Base-by-base conservation (phyloP, 164 flowering plant species). In the Piper betle region DNA sequence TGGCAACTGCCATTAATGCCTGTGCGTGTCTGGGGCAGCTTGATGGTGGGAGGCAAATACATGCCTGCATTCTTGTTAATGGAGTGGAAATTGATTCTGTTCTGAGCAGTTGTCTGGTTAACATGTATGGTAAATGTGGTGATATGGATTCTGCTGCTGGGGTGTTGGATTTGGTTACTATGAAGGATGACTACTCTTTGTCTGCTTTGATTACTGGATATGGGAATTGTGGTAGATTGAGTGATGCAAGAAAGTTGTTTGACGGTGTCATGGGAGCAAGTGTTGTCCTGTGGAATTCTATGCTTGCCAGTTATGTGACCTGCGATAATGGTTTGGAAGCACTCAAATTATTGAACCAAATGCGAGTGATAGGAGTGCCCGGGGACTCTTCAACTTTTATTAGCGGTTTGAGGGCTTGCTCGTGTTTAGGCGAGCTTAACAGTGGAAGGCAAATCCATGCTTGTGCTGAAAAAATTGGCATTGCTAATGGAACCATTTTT, bases 181-280 rank as follows among this genome's bases (percentile, higher is more conserved):
- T 78, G 33, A 78, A 76, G 0, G 91, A 87, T 78, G 82, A 84
- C 62, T 83, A 76, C 65, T 82, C 88, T 13, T 18, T 84, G 13
- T 86, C 97, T 10, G 91, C 97, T 12, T 64, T 89, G 78, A 82
- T 89, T 16, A 69, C 88, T 5, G 84, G 87, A 37, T 87, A 80
- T 73, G 81, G 87, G 55, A 82, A 77, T 62, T 70, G 75, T 67
- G 82, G 87, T 13, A 81, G 79, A 69, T 70, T 82, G 74, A 54
- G 52, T 39, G 90, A 85, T 46, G 89, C 97, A 19, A 73, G 74
- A 64, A 73, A 58, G 56, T n/a, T 81, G 59, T 84, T 89, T 60
- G 62, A 66, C 41, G 39, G 65, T 13, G 69, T 17, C 58, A 53
- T 33, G 38, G 62, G 62, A 25, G 73, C 74, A 38, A 74, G 84